Conservation (phyloP, 2,329 filamentous ascomycete genomes). For the Myrmaecium sp. region DNA sequence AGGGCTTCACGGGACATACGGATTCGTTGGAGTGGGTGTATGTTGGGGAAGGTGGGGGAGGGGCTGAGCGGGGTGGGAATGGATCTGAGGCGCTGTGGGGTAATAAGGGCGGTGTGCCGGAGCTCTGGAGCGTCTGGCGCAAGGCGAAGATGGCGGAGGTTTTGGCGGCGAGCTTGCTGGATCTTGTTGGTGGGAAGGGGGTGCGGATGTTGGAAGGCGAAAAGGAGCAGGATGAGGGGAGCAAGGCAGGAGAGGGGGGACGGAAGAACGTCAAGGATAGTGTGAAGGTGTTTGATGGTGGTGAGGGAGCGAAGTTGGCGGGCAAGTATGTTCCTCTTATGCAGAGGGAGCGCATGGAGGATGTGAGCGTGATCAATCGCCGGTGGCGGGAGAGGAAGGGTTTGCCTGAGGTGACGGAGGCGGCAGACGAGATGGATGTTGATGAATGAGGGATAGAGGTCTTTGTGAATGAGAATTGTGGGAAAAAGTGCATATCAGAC, state of each 20-base stretch:
- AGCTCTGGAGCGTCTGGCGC: slow-evolving; percentile 71
- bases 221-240: slow-evolving; percentile 7
- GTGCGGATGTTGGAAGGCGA: slow-evolving; percentile 9
- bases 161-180: slow-evolving; percentile 56
- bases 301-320: slow-evolving; percentile 33
- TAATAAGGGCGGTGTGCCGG: slow-evolving; percentile 22
- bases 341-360: slow-evolving; percentile 37
- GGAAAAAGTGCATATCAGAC: too few species aligned
- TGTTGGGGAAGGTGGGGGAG: slow-evolving; percentile 58
- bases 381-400: slow-evolving; percentile 38
- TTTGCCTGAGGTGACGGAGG: slow-evolving; percentile 11
- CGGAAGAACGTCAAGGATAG: slow-evolving; percentile 12
- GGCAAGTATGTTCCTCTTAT: slow-evolving; percentile 42
- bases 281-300: slow-evolving; percentile 41
- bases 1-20: slow-evolving; percentile 17
- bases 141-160: slow-evolving; percentile 80
- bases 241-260: slow-evolving; percentile 6
- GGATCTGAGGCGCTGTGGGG: slow-evolving; percentile 17
- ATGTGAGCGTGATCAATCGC: slow-evolving; percentile 45
- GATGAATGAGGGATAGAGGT: slow-evolving; percentile 16
- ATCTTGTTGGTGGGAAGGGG: slow-evolving; percentile 34
- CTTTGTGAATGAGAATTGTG: too few species aligned
- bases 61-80: slow-evolving; percentile 32
- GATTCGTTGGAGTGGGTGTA: slow-evolving; percentile 66
- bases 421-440: slow-evolving; percentile 11